Evolutionary conservation across 805 yeast genomes (phyloP).

Genomic region (Metschnikowia gruessii): DNA sequence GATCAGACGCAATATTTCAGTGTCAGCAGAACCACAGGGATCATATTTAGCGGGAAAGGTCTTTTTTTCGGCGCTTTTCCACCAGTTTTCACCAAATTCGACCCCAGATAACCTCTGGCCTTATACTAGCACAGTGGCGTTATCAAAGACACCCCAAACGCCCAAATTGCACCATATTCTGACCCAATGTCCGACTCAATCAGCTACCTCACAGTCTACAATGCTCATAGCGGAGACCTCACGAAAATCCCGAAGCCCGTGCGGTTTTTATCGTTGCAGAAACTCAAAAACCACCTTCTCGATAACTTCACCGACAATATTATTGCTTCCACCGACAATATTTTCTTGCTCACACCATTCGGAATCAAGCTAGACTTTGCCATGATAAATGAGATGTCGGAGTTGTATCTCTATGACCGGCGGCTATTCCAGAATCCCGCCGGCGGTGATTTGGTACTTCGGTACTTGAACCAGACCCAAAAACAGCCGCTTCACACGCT

Average conservation of each 20-base stretch:
- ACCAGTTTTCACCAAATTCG: too few species aligned
- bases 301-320: conserved; percentile 26
- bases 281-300: conserved; percentile 30
- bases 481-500: background rate
- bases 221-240: conserved; percentile 38
- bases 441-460: conserved; percentile 6
- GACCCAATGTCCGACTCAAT: conserved; percentile 3
- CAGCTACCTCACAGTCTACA: conserved; percentile 27
- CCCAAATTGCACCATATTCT: background rate
- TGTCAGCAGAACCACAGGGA: too few species aligned
- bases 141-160: background rate
- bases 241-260: conserved; percentile 40
- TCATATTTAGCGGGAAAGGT: too few species aligned
- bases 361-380: conserved; percentile 59
- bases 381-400: conserved; percentile 50
- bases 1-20: too few species aligned
- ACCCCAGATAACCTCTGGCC: background rate
- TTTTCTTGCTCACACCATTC: conserved; percentile 60
- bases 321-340: conserved; percentile 27
- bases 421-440: conserved; percentile 44
- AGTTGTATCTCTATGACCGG: conserved; percentile 63
- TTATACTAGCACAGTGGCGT: background rate
- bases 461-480: conserved; percentile 10
- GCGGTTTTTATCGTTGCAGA: conserved; percentile 34
- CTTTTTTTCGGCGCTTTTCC: too few species aligned